Evolutionary conservation across 768 basidiomycete species (phyloP), one percentile per base, ranked within the genome.

Genomic region (Lepiota subincarnata): DNA sequence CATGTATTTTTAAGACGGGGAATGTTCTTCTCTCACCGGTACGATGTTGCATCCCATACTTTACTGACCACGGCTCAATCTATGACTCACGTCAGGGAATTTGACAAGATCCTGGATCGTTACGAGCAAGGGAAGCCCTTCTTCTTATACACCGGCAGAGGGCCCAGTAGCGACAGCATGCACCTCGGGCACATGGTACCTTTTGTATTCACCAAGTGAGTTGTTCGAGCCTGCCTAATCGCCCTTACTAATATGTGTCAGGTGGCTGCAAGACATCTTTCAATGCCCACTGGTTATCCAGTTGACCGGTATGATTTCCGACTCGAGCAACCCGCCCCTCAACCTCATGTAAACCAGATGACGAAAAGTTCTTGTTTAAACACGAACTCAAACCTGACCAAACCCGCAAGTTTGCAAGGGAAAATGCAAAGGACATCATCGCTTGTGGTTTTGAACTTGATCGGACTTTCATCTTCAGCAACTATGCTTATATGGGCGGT

Each of bases 281-380:
- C 80, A 94, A 56, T 91, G 92, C 6, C 95, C 97, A 4, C 75
- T 98, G 28, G 97, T 99, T 54, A 78, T 99, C 53, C 97, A 99
- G 68, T 80, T 99, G 1, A 99, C 97, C 36, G 94, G 94, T 89
- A 52, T 42, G 76, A 45, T 24, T 34, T 44, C 42, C 20, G 13
- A 34, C 0, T 14, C 48, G 4, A 24, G 20, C 14, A 35, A 28
- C 19, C 34, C 18, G 12, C 55, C 39, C 8, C 38, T 44, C 26
- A 38, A 10, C 18, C 22, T 10, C 24, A 18, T 7, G 11, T 38
- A 36, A 10, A 13, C 4, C 60, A 92, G 97, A 99, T 64, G 97
- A 99, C 68, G 97, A 99, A 68, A 99, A 99, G 68, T 99, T 98
- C 76, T 70, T 99, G 43, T 97, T 99, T 81, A 96, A 98, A 69